Conservation (phyloP, 306 rosid species). For the Heteromeles arbutifolia region DNA sequence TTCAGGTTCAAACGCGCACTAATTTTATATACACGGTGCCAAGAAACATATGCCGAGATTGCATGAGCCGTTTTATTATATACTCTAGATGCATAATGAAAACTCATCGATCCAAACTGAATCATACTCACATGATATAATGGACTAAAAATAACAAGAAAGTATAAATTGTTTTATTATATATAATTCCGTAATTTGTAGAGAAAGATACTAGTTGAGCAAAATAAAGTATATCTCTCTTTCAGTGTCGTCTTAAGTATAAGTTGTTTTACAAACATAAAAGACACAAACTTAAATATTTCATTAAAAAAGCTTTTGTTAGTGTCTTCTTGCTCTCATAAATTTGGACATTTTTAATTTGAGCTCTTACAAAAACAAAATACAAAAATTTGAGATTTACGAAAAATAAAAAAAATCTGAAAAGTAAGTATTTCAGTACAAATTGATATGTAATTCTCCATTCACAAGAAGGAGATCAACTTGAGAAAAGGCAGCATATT, state of each 20-base stretch:
- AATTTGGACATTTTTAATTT: neutral
- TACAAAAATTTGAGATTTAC: neutral
- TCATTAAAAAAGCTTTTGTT: too few species aligned
- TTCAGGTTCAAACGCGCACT: too few species aligned
- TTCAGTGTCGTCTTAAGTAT: neutral
- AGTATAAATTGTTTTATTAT: too few species aligned
- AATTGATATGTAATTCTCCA: neutral
- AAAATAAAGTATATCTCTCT: neutral
- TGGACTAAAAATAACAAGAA: too few species aligned
- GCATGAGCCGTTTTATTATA: too few species aligned
- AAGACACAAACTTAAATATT: neutral
- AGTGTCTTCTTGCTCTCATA: neutral
- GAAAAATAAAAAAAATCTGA: neutral
- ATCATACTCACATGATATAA: too few species aligned
- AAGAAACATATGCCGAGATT: too few species aligned
- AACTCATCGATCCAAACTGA: too few species aligned
- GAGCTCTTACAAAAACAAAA: neutral
- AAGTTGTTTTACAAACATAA: neutral
- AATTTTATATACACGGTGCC: too few species aligned
- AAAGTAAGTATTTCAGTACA: neutral
- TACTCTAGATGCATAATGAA: too few species aligned
- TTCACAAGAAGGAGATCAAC: neutral
- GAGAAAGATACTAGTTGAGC: neutral
- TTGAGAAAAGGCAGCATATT: conserved; percentile 12
- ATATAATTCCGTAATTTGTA: neutral